A percentile compares a stretch with the other conserved stretches of the same genome.
phyloP scores from a whole-genome alignment of 2,329 filamentous ascomycete genomes.

The Diatrype stigma region DNA sequence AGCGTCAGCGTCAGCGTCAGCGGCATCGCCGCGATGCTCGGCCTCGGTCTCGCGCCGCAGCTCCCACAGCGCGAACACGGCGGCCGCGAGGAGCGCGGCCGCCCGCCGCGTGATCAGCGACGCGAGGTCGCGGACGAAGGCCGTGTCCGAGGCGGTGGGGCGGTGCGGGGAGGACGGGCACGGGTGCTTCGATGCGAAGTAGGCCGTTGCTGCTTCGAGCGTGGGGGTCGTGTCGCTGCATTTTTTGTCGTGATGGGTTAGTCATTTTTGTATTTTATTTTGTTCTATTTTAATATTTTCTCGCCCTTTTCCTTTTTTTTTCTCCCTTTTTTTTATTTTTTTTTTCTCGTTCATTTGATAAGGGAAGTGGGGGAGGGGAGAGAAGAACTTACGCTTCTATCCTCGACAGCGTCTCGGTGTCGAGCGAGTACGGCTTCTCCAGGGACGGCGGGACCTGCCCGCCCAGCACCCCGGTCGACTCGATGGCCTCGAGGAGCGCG shows the following conservation, averaged over 20 bases:
- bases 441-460: conserved; percentile 54
- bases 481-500: conserved; percentile 55
- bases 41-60: conserved; percentile 48
- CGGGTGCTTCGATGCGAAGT: conserved; percentile 50
- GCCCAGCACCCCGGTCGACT: conserved; percentile 49
- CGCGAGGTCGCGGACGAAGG: conserved; percentile 49
- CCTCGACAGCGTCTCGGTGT: conserved; percentile 56
- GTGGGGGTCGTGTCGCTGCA: conserved; percentile 41
- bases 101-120: conserved; percentile 54
- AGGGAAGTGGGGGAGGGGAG: neutral
- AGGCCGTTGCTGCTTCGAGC: conserved; percentile 39
- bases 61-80: conserved; percentile 56
- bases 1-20: no score
- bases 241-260: neutral
- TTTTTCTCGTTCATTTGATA: neutral
- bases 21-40: conserved; percentile 17
- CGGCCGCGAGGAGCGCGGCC: conserved; percentile 54
- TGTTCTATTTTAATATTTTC: no score
- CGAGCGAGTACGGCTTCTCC: conserved; percentile 50
- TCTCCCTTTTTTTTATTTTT: no score
- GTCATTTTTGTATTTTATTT: no score
- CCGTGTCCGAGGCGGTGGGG: conserved; percentile 41
- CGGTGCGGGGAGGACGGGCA: conserved; percentile 39
- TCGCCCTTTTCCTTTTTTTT: no score
- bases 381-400: conserved; percentile 48